Evolutionary conservation across 768 basidiomycete genomes (phyloP).

Genomic region (Tricholoma saponaceum): DNA sequence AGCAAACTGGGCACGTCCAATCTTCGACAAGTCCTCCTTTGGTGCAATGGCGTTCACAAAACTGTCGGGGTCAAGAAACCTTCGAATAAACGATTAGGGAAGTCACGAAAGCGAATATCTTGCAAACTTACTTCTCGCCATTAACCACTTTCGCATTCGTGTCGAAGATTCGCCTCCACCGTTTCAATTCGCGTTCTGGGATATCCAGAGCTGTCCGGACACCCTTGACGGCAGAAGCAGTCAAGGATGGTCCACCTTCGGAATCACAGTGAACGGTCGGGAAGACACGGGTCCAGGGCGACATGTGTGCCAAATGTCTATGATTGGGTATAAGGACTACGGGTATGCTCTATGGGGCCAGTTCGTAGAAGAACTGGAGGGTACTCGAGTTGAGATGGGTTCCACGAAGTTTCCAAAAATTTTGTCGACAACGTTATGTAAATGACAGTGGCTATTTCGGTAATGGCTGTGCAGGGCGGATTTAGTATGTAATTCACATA

Average conservation of each 20-base stretch:
- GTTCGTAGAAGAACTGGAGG: background rate
- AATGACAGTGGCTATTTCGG: constrained; percentile 2
- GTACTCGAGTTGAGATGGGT: background rate
- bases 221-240: constrained; percentile 53
- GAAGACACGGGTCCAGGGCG: constrained; percentile 36
- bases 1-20: constrained; percentile 83
- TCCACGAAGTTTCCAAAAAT: background rate
- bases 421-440: background rate
- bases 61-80: constrained; percentile 81
- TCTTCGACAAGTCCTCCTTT: constrained; percentile 76
- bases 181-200: constrained; percentile 79
- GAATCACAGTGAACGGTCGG: constrained; percentile 56
- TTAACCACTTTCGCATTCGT: constrained; percentile 70
- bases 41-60: constrained; percentile 97
- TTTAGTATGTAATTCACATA: too few relatives aligned
- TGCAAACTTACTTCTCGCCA: constrained; percentile 71
- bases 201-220: constrained; percentile 67
- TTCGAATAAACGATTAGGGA: constrained; percentile 27
- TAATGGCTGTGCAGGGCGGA: background rate
- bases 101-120: constrained; percentile 3
- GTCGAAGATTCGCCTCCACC: constrained; percentile 90
- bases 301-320: constrained; percentile 27
- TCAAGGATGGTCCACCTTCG: constrained; percentile 38
- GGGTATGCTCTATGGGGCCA: constrained; percentile 19
- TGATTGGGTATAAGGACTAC: constrained; percentile 29